Percentiles rank a stretch among this genome's conserved stretches.
These are phyloP conservation scores for Syncephalastrum monosporum DNA, from an alignment of 371 early-diverging fungal species.

Conservation along the genomic window DNA sequence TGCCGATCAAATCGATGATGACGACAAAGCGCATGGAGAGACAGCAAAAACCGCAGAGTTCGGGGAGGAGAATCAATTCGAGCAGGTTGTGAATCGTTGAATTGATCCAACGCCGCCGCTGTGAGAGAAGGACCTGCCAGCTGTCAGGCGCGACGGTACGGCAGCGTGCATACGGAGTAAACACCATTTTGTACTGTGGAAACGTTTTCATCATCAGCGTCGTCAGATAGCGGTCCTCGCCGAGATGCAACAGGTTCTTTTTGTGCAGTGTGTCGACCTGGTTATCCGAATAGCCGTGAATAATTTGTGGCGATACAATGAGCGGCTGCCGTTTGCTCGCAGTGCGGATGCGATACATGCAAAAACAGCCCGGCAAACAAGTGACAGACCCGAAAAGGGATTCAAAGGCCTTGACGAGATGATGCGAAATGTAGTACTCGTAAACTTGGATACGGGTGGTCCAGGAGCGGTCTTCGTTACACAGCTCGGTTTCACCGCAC, in stretches of 20 bases:
- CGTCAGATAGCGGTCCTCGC: conserved; percentile 98
- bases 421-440: conserved; percentile 96
- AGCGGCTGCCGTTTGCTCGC: conserved; percentile 66
- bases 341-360: conserved; percentile 90
- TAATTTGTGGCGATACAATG: conserved; percentile 68
- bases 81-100: conserved; percentile 96
- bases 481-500: conserved; percentile 84
- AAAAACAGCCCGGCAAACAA: conserved; percentile 96
- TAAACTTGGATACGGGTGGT: conserved; percentile 94
- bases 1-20: conserved; percentile 95
- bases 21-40: conserved; percentile 98
- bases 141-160: conserved; percentile 92
- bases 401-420: conserved; percentile 92
- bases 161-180: conserved; percentile 94
- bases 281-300: conserved; percentile 91
- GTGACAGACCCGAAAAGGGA: conserved; percentile 94
- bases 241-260: conserved; percentile 95
- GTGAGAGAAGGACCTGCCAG: conserved; percentile 90
- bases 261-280: conserved; percentile 96
- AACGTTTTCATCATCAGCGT: conserved; percentile 96
- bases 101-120: conserved; percentile 98
- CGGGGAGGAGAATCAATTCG: conserved; percentile 87
- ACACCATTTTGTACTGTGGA: conserved; percentile 92
- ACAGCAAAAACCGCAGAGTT: conserved; percentile 97
- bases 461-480: conserved; percentile 77